Evolutionary conservation across 2,329 filamentous ascomycete genomes (phyloP).

Genomic region (Penicillium sp.): DNA sequence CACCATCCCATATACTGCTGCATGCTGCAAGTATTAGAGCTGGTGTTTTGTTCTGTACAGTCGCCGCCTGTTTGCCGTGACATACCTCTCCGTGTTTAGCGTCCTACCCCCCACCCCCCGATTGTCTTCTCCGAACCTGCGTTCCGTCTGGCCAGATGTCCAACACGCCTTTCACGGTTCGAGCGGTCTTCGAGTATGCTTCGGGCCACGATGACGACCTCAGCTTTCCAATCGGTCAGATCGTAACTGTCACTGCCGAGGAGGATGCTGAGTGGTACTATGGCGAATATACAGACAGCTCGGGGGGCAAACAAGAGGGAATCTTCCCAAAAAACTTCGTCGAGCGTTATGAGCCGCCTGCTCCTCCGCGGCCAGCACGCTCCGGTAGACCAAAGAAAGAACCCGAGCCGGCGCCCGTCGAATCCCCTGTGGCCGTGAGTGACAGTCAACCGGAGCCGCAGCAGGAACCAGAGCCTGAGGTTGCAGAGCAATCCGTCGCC

Average conservation of each 20-base stretch:
- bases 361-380: constrained; percentile 80
- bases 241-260: constrained; percentile 89
- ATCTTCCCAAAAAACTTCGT: constrained; percentile 97
- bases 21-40: constrained; percentile 22
- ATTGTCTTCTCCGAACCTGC: constrained; percentile 24
- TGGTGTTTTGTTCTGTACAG: constrained; percentile 23
- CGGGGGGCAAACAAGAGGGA: constrained; percentile 72
- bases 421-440: constrained; percentile 25
- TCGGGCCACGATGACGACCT: constrained; percentile 95
- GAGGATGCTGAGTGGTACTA: constrained; percentile 94
- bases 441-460: constrained; percentile 31
- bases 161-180: constrained; percentile 79
- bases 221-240: constrained; percentile 76
- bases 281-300: constrained; percentile 77
- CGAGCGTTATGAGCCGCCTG: constrained; percentile 87
- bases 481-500: constrained; percentile 23
- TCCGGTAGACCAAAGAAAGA: constrained; percentile 67
- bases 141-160: constrained; percentile 58
- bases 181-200: constrained; percentile 89
- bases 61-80: constrained; percentile 16
- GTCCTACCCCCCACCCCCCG: constrained; percentile 26
- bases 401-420: constrained; percentile 36
- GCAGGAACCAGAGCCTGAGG: constrained; percentile 31
- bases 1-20: constrained; percentile 16
- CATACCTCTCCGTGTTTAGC: constrained; percentile 15